These are phyloP conservation scores for Lablab purpureus DNA, from an alignment of 306 rosid genomes.

Conservation along the genomic window DNA sequence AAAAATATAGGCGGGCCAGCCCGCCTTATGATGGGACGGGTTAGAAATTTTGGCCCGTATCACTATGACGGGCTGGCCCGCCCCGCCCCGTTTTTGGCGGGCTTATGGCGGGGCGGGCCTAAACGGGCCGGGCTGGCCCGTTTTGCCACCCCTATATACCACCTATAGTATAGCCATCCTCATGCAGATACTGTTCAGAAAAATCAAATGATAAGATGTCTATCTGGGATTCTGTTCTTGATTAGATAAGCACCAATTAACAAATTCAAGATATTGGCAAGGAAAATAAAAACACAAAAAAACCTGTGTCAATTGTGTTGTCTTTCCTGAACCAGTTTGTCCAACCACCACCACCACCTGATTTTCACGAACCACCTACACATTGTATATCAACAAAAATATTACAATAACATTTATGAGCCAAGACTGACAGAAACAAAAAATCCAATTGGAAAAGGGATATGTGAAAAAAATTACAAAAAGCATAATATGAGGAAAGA, in stretches of 20 bases:
- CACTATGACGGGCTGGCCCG: no score
- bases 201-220: conserved; percentile 44
- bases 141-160: no score
- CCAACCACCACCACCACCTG: conserved; percentile 96
- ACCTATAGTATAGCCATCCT: conserved; percentile 83
- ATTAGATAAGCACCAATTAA: conserved; percentile 1
- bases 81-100: no score
- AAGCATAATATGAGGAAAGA: conserved; percentile 12
- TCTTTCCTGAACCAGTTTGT: conserved; percentile 99
- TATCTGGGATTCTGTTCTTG: neutral
- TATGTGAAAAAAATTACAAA: conserved; percentile 25
- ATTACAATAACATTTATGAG: conserved; percentile 22
- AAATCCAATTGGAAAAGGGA: conserved; percentile 32
- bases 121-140: no score
- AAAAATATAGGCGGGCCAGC: no score
- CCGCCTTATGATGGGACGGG: no score
- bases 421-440: conserved; percentile 31
- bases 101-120: no score
- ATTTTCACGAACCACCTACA: conserved; percentile 90
- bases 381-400: conserved; percentile 38
- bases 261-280: conserved; percentile 2
- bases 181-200: conserved; percentile 82
- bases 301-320: conserved; percentile 98
- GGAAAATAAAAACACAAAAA: conserved; percentile 15
- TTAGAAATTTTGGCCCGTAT: no score